A percentile compares a stretch with the other conserved stretches of the same genome.
Evolutionary conservation across 352 stramenopile species (phyloP).

Genomic region (Blastocystis hominis): DNA sequence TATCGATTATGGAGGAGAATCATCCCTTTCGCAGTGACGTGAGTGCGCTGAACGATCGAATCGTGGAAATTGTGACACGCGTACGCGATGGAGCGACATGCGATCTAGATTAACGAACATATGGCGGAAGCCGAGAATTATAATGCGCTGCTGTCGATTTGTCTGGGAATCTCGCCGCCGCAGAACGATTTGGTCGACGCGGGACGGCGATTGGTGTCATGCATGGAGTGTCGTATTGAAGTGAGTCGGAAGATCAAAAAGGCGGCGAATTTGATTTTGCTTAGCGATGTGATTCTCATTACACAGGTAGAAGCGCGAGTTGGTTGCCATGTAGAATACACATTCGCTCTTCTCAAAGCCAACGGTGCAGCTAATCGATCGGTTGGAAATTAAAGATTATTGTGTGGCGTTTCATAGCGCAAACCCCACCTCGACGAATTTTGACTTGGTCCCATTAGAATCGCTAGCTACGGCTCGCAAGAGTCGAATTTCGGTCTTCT

Average conservation of each 20-base stretch:
- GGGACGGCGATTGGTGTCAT: not conserved
- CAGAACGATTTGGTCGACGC: conserved; percentile 13
- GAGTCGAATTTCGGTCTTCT: not conserved
- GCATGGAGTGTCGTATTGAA: not conserved
- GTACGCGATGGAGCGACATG: not conserved
- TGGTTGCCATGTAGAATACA: not conserved
- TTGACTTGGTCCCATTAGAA: not conserved
- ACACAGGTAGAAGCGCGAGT: not conserved
- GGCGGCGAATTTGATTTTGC: not conserved
- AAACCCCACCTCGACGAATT: not conserved
- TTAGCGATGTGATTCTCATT: conserved; percentile 11
- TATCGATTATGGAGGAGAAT: conserved; percentile 43
- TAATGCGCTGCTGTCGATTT: not conserved
- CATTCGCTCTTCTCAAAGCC: not conserved
- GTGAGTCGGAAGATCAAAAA: not conserved
- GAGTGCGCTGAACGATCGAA: not conserved
- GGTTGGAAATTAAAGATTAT: not conserved
- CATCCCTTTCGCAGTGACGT: conserved; percentile 26
- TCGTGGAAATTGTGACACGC: not conserved
- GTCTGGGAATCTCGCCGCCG: not conserved
- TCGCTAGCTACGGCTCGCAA: too few species aligned
- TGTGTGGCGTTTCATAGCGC: not conserved
- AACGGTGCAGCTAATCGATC: not conserved
- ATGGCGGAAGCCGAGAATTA: not conserved
- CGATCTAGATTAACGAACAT: conserved; percentile 1